Percentiles rank a stretch among this genome's conserved stretches.
Evolutionary conservation across 768 basidiomycete species (phyloP).

Genomic region (Calocybe indica): DNA sequence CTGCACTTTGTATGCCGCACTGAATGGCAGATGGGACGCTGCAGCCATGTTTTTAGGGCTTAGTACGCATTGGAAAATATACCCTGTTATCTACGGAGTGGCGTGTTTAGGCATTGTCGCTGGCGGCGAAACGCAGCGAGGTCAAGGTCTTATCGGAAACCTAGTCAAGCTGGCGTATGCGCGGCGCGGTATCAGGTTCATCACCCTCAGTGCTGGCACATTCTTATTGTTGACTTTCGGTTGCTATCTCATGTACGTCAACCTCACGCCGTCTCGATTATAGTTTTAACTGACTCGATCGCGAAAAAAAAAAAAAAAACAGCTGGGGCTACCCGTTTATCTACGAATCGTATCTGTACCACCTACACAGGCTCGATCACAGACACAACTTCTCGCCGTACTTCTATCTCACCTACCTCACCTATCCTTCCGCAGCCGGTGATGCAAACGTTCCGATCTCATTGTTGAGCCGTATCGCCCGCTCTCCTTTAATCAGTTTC

Average conservation of each 20-base stretch:
- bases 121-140: constrained; percentile 4
- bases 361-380: constrained; percentile 86
- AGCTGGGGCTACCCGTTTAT: constrained; percentile 97
- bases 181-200: constrained; percentile 45
- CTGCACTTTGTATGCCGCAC: constrained; percentile 53
- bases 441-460: constrained; percentile 14
- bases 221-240: constrained; percentile 54
- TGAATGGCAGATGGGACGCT: constrained; percentile 51
- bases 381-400: constrained; percentile 98
- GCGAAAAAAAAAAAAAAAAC: neutral
- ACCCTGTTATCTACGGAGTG: constrained; percentile 89
- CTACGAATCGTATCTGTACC: constrained; percentile 90
- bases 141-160: too few relatives aligned
- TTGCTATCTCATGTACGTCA: constrained; percentile 73
- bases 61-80: constrained; percentile 95
- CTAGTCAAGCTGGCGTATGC: too few relatives aligned
- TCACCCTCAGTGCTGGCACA: constrained; percentile 58
- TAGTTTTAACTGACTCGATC: constrained; percentile 1
- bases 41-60: constrained; percentile 75
- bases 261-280: constrained; percentile 6
- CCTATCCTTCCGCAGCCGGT: constrained; percentile 45
- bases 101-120: constrained; percentile 58
- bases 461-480: constrained; percentile 38
- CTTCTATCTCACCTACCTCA: constrained; percentile 92
- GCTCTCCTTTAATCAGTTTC: constrained; percentile 79